Percentiles rank a stretch among this genome's conserved stretches.
Conservation (phyloP, 2,329 filamentous ascomycete species). For the Colletotrichum godetiae region DNA sequence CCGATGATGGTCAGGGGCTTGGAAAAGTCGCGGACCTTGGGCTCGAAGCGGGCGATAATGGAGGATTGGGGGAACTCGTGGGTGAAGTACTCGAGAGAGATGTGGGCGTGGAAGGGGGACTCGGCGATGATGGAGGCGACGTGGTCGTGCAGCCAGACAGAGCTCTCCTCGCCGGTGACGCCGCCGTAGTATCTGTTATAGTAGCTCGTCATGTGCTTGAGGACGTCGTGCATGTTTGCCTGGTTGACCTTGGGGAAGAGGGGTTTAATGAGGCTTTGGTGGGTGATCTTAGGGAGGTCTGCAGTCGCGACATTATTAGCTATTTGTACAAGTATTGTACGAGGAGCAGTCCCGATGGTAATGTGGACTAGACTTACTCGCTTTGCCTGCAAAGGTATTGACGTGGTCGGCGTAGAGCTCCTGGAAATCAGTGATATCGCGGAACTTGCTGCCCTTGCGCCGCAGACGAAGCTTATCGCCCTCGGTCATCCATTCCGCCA, state of each 20-base stretch:
- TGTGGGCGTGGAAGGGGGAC: constrained; percentile 49
- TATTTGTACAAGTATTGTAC: background rate
- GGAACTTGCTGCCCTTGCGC: constrained; percentile 75
- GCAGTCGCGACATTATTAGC: background rate
- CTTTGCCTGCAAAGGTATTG: constrained; percentile 41
- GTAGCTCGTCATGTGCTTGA: constrained; percentile 71
- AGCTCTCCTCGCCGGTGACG: constrained; percentile 45
- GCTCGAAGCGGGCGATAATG: constrained; percentile 75
- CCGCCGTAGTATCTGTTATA: constrained; percentile 68
- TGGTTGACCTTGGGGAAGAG: constrained; percentile 70
- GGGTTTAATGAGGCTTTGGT: constrained; percentile 66
- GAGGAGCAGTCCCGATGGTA: rapidly evolving
- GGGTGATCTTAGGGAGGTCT: constrained; percentile 50
- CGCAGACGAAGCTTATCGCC: constrained; percentile 78
- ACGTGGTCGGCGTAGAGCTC: constrained; percentile 54
- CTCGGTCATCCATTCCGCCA: constrained; percentile 75
- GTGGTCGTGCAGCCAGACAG: constrained; percentile 49
- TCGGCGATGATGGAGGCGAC: constrained; percentile 48
- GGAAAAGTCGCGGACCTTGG: constrained; percentile 48
- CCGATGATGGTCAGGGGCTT: constrained; percentile 65
- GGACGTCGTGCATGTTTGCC: constrained; percentile 71
- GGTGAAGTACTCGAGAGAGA: constrained; percentile 62
- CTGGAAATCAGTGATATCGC: constrained; percentile 76
- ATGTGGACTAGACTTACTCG: constrained; percentile 38
- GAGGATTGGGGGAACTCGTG: constrained; percentile 78